Evolutionary conservation across 73 alveolate genomes (phyloP).

Genomic region (Paraurostyla sp.): DNA sequence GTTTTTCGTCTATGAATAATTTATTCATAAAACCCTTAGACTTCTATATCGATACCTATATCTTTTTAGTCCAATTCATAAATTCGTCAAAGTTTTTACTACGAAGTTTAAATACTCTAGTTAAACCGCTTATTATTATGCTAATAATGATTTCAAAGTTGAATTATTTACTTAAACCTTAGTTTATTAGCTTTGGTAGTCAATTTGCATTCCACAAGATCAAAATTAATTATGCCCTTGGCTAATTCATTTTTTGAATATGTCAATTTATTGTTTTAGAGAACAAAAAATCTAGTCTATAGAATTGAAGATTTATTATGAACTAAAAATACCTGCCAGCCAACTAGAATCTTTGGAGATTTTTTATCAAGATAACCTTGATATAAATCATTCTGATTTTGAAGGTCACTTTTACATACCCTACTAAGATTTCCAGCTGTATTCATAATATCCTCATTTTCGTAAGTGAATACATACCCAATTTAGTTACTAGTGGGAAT

Average conservation of each 20-base stretch:
- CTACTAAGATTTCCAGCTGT: slow-evolving; percentile 13
- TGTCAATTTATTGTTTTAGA: background rate
- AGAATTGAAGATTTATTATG: background rate
- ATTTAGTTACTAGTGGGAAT: too few species aligned
- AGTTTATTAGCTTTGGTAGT: background rate
- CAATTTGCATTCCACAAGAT: background rate
- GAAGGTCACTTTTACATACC: slow-evolving; percentile 1
- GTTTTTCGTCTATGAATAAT: background rate
- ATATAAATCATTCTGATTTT: background rate
- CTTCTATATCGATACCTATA: background rate
- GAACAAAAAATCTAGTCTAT: slow-evolving; percentile 35
- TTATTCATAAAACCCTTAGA: slow-evolving; percentile 28
- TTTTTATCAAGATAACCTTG: slow-evolving; percentile 4
- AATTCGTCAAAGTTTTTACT: background rate
- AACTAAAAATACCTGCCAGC: slow-evolving; percentile 46
- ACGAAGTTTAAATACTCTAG: background rate
- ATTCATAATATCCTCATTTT: background rate
- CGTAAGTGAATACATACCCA: too few species aligned
- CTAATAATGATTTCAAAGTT: background rate
- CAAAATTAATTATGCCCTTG: slow-evolving; percentile 18
- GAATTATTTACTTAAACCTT: background rate
- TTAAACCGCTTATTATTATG: background rate
- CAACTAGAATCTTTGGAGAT: slow-evolving; percentile 3
- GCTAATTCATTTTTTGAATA: background rate
- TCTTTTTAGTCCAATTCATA: background rate